These are phyloP conservation scores for Beauveria sp. DNA, from an alignment of 2,329 filamentous ascomycete genomes.

Conservation along the genomic window DNA sequence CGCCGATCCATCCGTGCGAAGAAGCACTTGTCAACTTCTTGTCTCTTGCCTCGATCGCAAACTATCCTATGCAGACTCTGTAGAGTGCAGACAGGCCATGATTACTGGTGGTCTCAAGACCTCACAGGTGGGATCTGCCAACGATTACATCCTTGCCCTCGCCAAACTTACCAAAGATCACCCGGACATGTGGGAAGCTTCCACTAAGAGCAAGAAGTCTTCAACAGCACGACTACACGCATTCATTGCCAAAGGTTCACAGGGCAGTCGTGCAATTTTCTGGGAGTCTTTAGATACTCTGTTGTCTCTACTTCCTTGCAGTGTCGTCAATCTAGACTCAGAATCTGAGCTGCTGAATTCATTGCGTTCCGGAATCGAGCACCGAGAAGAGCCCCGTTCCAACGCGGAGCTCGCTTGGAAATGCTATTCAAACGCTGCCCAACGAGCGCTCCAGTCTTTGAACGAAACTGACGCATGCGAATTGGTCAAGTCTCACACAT, in stretches of 20 bases:
- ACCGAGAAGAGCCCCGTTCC: conserved; percentile 64
- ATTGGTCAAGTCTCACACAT: conserved; percentile 43
- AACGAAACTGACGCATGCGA: conserved; percentile 34
- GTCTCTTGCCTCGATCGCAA: conserved; percentile 39
- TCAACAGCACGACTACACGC: conserved; percentile 52
- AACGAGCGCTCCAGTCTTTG: conserved; percentile 42
- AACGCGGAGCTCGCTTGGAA: conserved; percentile 66
- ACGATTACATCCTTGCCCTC: conserved; percentile 62
- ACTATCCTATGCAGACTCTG: conserved; percentile 40
- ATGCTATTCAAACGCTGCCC: conserved; percentile 60
- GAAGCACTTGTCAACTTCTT: conserved; percentile 44
- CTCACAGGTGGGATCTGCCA: conserved; percentile 65
- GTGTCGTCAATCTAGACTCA: conserved; percentile 37
- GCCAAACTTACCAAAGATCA: conserved; percentile 55
- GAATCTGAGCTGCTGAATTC: conserved; percentile 57
- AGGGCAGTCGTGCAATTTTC: conserved; percentile 62
- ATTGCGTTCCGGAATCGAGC: conserved; percentile 62
- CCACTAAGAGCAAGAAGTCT: conserved; percentile 44
- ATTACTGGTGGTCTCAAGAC: conserved; percentile 66
- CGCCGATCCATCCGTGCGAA: conserved; percentile 47
- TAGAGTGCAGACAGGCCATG: conserved; percentile 50
- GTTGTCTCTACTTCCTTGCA: conserved; percentile 49
- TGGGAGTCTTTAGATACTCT: conserved; percentile 65
- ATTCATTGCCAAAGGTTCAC: conserved; percentile 78
- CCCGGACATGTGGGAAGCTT: conserved; percentile 64